Base-by-base conservation (phyloP, 495 filamentous ascomycete genomes). In the Aspergillus olivimuriae region DNA sequence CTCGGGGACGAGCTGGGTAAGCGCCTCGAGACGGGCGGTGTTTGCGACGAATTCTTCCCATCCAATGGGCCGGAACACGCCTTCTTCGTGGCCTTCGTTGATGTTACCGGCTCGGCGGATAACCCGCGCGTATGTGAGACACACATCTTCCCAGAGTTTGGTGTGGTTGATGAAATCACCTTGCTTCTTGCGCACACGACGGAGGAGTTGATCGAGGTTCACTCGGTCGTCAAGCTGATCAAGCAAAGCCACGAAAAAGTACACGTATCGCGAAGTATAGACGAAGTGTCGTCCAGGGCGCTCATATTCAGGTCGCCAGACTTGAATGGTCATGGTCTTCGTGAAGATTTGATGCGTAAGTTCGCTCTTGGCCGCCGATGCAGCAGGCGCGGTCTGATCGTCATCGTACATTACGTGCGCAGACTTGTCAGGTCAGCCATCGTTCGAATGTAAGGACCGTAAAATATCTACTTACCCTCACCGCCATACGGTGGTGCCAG, bases 401-500 rank as follows among this genome's bases (percentile, higher is more conserved):
- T 72, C 71, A 43, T 83, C 70, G 53, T 85, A 94, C 19, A 91
- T 68, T 37, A 95, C 77, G 51, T 81, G 80, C 8, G 89, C 89
- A 50, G 78, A 70, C 66, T 75, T 39, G 2, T 4, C 28, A 20
- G 22, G 52, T 63, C 40, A 66, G 47, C 36, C n/a, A 16, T 11
- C 12, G 20, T 14, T 40, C 19, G 17, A 39, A 12, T 22, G 37
- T 34, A 21, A 26, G n/a, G 16, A 2, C 3, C 9, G 4, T 12
- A 14, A 15, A 23, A 34, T 11, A 6, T 14, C 34, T 22, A 44
- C 59, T 40, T 62, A 76, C 80, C 24, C 89, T 81, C 36, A 79
- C 77, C 48, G 86, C 84, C 70, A 99, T 88, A 2, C 92, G 84
- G 54, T 99, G 92, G 58, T 99, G 92, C 92, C 92, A 99, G 54